Evolutionary conservation across 139 green algal species (phyloP), one percentile per base, ranked within the genome.

Genomic region (Chlorella vulgaris): DNA sequence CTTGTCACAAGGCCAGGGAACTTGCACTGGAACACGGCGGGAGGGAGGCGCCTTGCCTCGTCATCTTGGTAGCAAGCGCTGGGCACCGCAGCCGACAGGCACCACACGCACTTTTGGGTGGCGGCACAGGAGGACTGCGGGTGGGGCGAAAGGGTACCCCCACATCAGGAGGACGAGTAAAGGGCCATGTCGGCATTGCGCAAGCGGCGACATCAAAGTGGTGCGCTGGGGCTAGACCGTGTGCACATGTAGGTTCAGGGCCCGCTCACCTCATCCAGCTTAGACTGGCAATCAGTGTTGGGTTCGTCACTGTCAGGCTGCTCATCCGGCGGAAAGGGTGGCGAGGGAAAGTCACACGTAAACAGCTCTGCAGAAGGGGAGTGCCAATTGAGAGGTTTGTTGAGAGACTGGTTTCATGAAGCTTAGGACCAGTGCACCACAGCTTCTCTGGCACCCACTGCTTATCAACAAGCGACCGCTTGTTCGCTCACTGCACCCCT

Each of bases 21-120:
- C 35, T 80, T 53, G 65, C 83, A 88, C 18, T 65, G 21, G 68
- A 88, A 88, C 19, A 86, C 84, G 42, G 74, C 84, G 3, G 80
- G 18, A 22, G 84, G 84, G 47, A 88, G 79, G 39, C 69, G 78
- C 51, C 77, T 67, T 35, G 83, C 83, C 42, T 87, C 74, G 2
- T 36, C 55, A 35, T 84, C 58, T 1, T 78, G 62, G 51, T 88
- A 88, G 58, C 83, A 88, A n/a, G 69, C 40, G 7, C 33, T 61
- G 22, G 55, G 58, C 29, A 88, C 83, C 6, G 83, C 83, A 4
- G 77, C 77, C 13, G 35, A 58, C 4, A 82, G 5, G 62, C 83
- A 88, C 83, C 83, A 88, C 66, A 76, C 78, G 51, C 78, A 83
- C 22, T 70, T 28, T 24, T 62, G 69, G 4, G 53, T 36, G 24